phyloP scores from a whole-genome alignment of 2,329 filamentous ascomycete species.

The Polytolypa hystricis region DNA sequence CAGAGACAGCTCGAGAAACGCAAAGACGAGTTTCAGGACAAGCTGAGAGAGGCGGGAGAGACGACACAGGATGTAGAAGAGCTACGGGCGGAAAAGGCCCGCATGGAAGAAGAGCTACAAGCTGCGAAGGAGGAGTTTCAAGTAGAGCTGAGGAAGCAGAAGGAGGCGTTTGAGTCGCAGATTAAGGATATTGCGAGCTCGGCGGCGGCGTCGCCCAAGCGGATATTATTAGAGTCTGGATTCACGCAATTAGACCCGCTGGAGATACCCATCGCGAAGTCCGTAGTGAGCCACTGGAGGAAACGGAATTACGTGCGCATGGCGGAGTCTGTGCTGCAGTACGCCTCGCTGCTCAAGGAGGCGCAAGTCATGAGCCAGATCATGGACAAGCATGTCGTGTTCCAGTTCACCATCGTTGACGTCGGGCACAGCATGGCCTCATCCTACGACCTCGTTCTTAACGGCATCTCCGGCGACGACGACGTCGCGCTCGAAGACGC shows the following conservation, averaged over 20 bases:
- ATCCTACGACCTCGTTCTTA: conserved; percentile 92
- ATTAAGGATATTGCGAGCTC: conserved; percentile 58
- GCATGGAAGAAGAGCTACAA: conserved; percentile 72
- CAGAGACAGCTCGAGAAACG: conserved; percentile 72
- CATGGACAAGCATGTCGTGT: conserved; percentile 82
- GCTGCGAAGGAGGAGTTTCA: conserved; percentile 82
- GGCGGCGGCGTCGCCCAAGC: conserved; percentile 39
- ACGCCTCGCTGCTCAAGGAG: conserved; percentile 81
- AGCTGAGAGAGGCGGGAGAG: conserved; percentile 60
- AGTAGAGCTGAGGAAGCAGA: conserved; percentile 69
- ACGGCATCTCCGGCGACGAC: conserved; percentile 77
- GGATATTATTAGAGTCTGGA: conserved; percentile 33
- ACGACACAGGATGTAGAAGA: conserved; percentile 67
- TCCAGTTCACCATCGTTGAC: conserved; percentile 90
- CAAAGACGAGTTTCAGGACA: conserved; percentile 70
- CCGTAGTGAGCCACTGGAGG: conserved; percentile 63
- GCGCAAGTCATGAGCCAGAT: conserved; percentile 97
- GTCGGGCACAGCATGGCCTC: conserved; percentile 79
- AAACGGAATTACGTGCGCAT: conserved; percentile 81
- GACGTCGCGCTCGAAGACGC: conserved; percentile 71
- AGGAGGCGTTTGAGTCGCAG: conserved; percentile 72
- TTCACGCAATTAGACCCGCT: conserved; percentile 51
- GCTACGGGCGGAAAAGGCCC: conserved; percentile 67
- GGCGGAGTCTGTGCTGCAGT: conserved; percentile 82
- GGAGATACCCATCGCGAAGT: conserved; percentile 60